A percentile compares a stretch with the other conserved stretches of the same genome.
Conservation (phyloP, 805 yeast species). For the Candida caryicola region DNA sequence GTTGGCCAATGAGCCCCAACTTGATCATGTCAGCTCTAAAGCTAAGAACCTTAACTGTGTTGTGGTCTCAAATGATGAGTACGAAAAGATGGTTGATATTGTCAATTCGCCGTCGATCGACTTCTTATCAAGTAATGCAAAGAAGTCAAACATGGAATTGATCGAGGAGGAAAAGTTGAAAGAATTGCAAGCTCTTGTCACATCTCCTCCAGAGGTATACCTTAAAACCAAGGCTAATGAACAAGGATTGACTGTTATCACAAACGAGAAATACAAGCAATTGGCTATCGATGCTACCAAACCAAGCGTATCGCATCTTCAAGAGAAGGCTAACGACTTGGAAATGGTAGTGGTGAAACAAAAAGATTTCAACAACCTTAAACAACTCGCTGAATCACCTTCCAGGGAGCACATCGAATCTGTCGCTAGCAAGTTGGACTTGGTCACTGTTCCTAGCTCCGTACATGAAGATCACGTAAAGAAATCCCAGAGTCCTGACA, state of each 20-base stretch:
- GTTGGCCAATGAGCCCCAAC: slow-evolving; percentile 9
- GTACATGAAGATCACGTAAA: slow-evolving; percentile 6
- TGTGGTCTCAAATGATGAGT: slow-evolving; percentile 13
- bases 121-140: slow-evolving; percentile 15
- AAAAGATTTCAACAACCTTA: slow-evolving; percentile 14
- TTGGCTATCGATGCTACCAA: slow-evolving; percentile 10
- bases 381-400: slow-evolving; percentile 16
- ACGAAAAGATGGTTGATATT: slow-evolving; percentile 9
- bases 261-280: slow-evolving; percentile 7
- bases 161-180: slow-evolving; percentile 11
- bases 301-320: slow-evolving; percentile 20
- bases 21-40: slow-evolving; percentile 7
- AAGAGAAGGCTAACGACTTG: slow-evolving; percentile 12
- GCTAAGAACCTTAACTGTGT: slow-evolving; percentile 5
- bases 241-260: slow-evolving; percentile 14
- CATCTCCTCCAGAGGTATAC: slow-evolving; percentile 24
- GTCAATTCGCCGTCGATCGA: slow-evolving; percentile 20
- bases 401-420: slow-evolving; percentile 19
- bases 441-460: slow-evolving; percentile 4
- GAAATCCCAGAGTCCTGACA: slow-evolving; percentile 15
- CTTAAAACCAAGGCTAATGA: slow-evolving; percentile 29
- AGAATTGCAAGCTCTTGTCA: slow-evolving; percentile 10
- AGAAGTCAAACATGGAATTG: slow-evolving; percentile 7
- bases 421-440: slow-evolving; percentile 10
- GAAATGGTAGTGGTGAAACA: slow-evolving; percentile 7